Evolutionary conservation across 805 yeast genomes (phyloP), one percentile per base, ranked within the genome.

Genomic region (Yarrowia sp.): DNA sequence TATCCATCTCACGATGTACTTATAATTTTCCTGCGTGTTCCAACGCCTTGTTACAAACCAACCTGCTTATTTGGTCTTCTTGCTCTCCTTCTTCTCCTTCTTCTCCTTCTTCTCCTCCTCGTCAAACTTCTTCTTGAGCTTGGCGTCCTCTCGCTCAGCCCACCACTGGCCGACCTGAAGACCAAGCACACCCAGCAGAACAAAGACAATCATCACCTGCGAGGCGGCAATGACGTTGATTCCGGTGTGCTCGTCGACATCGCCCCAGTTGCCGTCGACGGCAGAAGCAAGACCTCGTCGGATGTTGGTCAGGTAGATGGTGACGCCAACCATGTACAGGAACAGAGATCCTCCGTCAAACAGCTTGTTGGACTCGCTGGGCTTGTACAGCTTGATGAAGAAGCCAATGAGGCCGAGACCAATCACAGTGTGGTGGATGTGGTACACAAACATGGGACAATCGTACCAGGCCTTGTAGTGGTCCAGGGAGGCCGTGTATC

Each of bases 201-300:
- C 80, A 64, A 90, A 74, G 8, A 89, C 84, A 69, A 90, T 80
- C 80, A 93, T 87, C 42, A 88, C 82, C 76, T 88, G 87, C 33
- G 95, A 86, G 5, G 98, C 98, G 44, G 95, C 97, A 72, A 95
- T 84, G 43, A 95, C 97, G 69, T 90, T 90, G 71, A 93, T 77
- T 35, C 98, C 98, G 22, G 96, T 90, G 67, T 81, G 81, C 74
- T 83, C 85, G 71, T 89, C 90, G 60, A 95, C 96, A 61, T 93
- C 98, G 69, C 97, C 98, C 98, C 98, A 93, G 67, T 85, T 80
- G 48, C 92, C 92, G 66, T 82, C 76, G 32, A 85, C 70, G 64
- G 90, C 84, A 65, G 92, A 84, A 69, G 83, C 82, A 43, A 87
- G 79, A 64, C 98, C 98, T 63, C 89, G 84, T 73, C 90, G 83